Evolutionary conservation across 257 asterid species (phyloP), one percentile per base, ranked within the genome.

Genomic region (Solanum phureja): DNA sequence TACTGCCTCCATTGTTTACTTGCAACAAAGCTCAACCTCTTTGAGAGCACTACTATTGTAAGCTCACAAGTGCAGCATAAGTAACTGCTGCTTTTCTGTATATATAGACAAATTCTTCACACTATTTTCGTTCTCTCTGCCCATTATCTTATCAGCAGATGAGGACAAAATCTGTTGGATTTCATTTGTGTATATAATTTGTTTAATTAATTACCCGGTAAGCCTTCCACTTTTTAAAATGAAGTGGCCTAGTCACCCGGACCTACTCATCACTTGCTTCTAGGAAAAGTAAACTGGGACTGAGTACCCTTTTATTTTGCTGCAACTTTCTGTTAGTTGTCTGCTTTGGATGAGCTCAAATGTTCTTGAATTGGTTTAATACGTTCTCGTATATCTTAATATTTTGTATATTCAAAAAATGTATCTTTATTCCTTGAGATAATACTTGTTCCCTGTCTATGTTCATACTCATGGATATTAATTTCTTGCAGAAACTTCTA

Each of bases 1-100:
- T 86, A 79, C 75, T 1, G 81, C 91, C 69, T 88, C 92, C 16
- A 82, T 89, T 34, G 86, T 77, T 52, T 35, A 62, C 38, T 87
- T 66, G 83, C 46, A 33, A 72, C 66, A 66, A 66, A 38, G 58
- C 31, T 64, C 29, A 37, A 37, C 74, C 56, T 49, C 86, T 81
- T 35, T 74, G 68, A 85, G 21, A 64, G 87, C 66, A 46, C 60
- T 64, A 16, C 66, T 68, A 85, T 71, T 64, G 13, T 44, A 71
- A 85, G 60, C 11, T 40, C 87, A 38, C 62, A 68, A 71, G 79
- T 68, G 64, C 74, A 83, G 62, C 18, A 85, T 13, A 27, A 38
- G 66, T 68, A 64, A 85, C 42, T 23, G 64, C 64, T 68, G 81
- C 64, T 68, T 42, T 37, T 69, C 69, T 46, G 52, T 71, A 71